Evolutionary conservation across 352 stramenopile genomes (phyloP).

Genomic region (Phytophthora capsici): DNA sequence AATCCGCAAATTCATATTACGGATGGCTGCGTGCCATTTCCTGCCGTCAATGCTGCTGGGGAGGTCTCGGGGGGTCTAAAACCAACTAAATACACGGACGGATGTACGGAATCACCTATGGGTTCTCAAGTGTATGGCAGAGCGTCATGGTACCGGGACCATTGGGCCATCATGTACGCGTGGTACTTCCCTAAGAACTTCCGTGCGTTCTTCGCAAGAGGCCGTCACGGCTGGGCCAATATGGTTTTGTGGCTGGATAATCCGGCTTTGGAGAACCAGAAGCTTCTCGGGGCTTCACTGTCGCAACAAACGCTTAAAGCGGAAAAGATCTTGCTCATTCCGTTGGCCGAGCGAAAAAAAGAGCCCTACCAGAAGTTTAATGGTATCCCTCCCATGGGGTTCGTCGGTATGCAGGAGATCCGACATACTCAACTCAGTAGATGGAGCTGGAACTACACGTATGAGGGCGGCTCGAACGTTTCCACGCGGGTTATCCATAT

Average conservation of each 20-base stretch:
- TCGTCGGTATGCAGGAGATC: neutral
- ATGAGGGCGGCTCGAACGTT: neutral
- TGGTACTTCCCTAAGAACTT: conserved; percentile 19
- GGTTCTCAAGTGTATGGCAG: conserved; percentile 23
- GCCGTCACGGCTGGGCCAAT: conserved; percentile 1
- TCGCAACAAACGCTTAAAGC: neutral
- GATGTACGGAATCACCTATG: neutral
- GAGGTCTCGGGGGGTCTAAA: neutral
- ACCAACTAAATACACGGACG: neutral
- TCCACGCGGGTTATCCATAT: neutral
- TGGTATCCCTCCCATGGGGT: neutral
- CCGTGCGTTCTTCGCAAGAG: neutral
- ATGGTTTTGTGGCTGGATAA: conserved; percentile 18
- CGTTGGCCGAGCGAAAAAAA: neutral
- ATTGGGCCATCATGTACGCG: conserved; percentile 11
- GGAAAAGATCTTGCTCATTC: neutral
- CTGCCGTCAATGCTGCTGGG: conserved; percentile 7
- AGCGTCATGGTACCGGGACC: conserved; percentile 5
- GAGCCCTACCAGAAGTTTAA: neutral
- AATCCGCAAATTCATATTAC: conserved; percentile 1
- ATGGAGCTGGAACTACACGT: neutral
- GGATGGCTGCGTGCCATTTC: neutral
- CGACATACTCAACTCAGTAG: neutral
- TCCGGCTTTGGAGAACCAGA: neutral
- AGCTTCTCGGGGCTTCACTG: neutral